These are phyloP conservation scores for Crithidia mellificae DNA, from an alignment of 208 protist species.

Conservation along the genomic window DNA sequence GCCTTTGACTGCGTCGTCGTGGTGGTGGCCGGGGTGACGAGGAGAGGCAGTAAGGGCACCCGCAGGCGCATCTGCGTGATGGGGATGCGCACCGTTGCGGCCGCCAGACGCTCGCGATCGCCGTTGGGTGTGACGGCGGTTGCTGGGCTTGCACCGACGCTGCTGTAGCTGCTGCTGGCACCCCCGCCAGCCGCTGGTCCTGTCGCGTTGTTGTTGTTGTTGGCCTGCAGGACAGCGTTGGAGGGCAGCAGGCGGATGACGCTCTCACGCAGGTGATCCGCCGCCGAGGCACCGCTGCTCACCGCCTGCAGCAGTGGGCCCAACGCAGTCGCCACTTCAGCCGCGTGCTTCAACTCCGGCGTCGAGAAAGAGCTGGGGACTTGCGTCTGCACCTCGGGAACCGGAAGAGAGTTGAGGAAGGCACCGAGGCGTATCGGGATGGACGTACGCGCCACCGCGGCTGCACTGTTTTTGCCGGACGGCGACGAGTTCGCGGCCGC, in stretches of 20 bases:
- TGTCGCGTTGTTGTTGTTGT: background rate
- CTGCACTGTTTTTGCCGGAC: no score
- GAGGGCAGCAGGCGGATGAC: constrained; percentile 23
- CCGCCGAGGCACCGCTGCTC: constrained; percentile 2
- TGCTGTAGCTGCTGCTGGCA: background rate
- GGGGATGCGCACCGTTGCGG: background rate
- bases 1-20: constrained; percentile 2
- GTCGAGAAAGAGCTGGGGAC: background rate
- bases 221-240: constrained; percentile 2
- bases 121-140: background rate
- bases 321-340: background rate
- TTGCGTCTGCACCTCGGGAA: constrained; percentile 22
- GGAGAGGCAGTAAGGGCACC: constrained; percentile 61
- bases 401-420: constrained; percentile 18
- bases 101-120: background rate
- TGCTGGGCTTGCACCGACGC: background rate
- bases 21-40: constrained; percentile 37
- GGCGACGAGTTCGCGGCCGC: background rate
- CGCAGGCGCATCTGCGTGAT: constrained; percentile 27
- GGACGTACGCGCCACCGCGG: constrained; percentile 24
- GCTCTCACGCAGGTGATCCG: constrained; percentile 29
- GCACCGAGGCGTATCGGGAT: constrained; percentile 29
- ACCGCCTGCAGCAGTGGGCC: constrained; percentile 21
- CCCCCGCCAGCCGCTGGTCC: no score
- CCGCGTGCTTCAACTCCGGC: background rate